Conservation (phyloP, 805 yeast species). For the Kazachstania taianensis region DNA sequence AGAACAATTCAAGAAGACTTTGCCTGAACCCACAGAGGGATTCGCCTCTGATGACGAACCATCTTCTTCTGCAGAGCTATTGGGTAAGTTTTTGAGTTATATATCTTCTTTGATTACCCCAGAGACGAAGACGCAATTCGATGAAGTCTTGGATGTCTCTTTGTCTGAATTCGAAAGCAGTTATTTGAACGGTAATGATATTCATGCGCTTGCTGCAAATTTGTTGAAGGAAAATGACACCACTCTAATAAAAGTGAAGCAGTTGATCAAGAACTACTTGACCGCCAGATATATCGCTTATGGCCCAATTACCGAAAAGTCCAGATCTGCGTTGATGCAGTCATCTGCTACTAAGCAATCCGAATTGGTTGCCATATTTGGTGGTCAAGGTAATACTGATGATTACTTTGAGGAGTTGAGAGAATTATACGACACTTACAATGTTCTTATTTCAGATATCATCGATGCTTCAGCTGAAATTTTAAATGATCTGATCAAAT, state of each 20-base stretch:
- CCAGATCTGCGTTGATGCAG: constrained; percentile 52
- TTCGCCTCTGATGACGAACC: constrained; percentile 85
- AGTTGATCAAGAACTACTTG: constrained; percentile 71
- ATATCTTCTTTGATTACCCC: constrained; percentile 41
- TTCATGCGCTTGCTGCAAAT: constrained; percentile 77
- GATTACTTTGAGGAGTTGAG: constrained; percentile 95
- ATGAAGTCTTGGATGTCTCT: constrained; percentile 59
- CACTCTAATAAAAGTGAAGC: constrained; percentile 54
- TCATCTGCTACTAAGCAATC: constrained; percentile 50
- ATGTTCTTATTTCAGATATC: constrained; percentile 63
- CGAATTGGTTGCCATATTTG: constrained; percentile 74
- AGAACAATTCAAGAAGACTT: constrained; percentile 68
- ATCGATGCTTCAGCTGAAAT: constrained; percentile 58
- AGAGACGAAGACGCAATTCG: constrained; percentile 38
- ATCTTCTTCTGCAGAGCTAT: constrained; percentile 71
- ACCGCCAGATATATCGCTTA: constrained; percentile 42
- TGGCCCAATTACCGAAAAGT: constrained; percentile 36
- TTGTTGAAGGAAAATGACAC: constrained; percentile 45
- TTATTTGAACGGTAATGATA: constrained; percentile 65
- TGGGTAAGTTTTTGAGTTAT: constrained; percentile 75
- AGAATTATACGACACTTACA: constrained; percentile 68
- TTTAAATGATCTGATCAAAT: constrained; percentile 56
- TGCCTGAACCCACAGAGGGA: constrained; percentile 76
- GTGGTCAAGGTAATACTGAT: constrained; percentile 98
- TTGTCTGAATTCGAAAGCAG: constrained; percentile 77